phyloP scores from a whole-genome alignment of 345 rosid species.

The Raphanus raphanistrum region DNA sequence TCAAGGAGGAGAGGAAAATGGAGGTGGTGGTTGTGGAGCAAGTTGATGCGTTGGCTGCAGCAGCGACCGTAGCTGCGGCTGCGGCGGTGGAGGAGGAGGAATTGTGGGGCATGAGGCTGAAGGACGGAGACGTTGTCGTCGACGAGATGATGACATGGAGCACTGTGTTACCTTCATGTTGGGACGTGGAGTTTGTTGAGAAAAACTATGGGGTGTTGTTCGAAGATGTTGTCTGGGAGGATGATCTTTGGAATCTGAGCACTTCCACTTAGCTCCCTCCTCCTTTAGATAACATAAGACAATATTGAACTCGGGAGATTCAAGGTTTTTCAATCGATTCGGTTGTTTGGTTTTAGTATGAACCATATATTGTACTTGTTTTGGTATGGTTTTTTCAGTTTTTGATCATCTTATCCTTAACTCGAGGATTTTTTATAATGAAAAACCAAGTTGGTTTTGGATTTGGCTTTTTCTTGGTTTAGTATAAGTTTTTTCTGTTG shows the following conservation, averaged over 20 bases:
- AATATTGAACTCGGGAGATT: neutral
- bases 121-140: slow-evolving; percentile 4
- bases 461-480: slow-evolving; percentile 13
- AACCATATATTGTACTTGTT: slow-evolving; percentile 11
- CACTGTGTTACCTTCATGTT: slow-evolving; percentile 31
- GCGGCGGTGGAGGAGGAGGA: slow-evolving; percentile 34
- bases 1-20: neutral
- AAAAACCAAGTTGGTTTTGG: neutral
- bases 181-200: slow-evolving; percentile 39
- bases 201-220: slow-evolving; percentile 35
- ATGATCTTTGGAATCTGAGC: slow-evolving; percentile 39
- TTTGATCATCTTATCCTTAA: neutral
- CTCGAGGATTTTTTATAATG: neutral
- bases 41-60: slow-evolving; percentile 35
- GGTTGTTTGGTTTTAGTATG: slow-evolving; percentile 15
- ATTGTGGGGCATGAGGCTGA: slow-evolving; percentile 29
- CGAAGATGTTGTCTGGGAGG: slow-evolving; percentile 37
- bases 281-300: slow-evolving; percentile 3
- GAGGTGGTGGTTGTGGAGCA: slow-evolving; percentile 27
- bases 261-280: slow-evolving; percentile 21
- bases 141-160: slow-evolving; percentile 38
- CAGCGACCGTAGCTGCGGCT: slow-evolving; percentile 37
- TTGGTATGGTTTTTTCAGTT: slow-evolving; percentile 4
- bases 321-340: slow-evolving; percentile 1
- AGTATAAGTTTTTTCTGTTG: neutral